These are phyloP conservation scores for Mucor circinelloides DNA, from an alignment of 371 early-diverging fungal genomes.

Conservation along the genomic window DNA sequence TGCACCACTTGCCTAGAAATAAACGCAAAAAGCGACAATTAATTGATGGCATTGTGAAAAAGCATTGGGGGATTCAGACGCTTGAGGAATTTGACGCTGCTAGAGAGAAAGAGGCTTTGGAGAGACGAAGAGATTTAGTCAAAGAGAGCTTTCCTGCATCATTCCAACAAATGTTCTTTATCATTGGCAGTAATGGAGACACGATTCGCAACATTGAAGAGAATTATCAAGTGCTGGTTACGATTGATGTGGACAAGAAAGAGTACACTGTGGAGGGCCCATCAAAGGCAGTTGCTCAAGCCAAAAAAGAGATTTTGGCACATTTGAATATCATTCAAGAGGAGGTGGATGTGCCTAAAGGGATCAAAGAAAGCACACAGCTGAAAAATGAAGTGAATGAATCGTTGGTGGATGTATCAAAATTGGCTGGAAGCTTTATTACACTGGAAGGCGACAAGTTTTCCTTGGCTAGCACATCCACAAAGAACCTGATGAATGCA, in stretches of 20 bases:
- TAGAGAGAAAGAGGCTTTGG: slow-evolving; percentile 9
- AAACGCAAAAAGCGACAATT: slow-evolving; percentile 6
- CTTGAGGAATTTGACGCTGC: slow-evolving; percentile 9
- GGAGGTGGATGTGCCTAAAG: slow-evolving; percentile 14
- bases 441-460: slow-evolving; percentile 29
- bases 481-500: slow-evolving; percentile 24
- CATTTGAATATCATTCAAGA: slow-evolving; percentile 20
- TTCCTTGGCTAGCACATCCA: slow-evolving; percentile 23
- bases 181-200: slow-evolving; percentile 38
- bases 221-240: slow-evolving; percentile 27
- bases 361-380: background rate
- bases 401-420: slow-evolving; percentile 30
- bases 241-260: slow-evolving; percentile 22
- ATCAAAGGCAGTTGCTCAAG: slow-evolving; percentile 14
- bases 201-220: slow-evolving; percentile 33
- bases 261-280: slow-evolving; percentile 31
- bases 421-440: slow-evolving; percentile 28
- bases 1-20: slow-evolving; percentile 1
- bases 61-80: slow-evolving; percentile 30
- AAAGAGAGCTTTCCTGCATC: slow-evolving; percentile 19
- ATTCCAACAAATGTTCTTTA: slow-evolving; percentile 36
- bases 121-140: slow-evolving; percentile 2
- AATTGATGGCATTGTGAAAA: slow-evolving; percentile 13
- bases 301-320: slow-evolving; percentile 22
- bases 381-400: slow-evolving; percentile 7